Percentiles rank a stretch among this genome's conserved stretches.
These are phyloP conservation scores for Ogataea paraovalis DNA, from an alignment of 805 yeast species.

Conservation along the genomic window DNA sequence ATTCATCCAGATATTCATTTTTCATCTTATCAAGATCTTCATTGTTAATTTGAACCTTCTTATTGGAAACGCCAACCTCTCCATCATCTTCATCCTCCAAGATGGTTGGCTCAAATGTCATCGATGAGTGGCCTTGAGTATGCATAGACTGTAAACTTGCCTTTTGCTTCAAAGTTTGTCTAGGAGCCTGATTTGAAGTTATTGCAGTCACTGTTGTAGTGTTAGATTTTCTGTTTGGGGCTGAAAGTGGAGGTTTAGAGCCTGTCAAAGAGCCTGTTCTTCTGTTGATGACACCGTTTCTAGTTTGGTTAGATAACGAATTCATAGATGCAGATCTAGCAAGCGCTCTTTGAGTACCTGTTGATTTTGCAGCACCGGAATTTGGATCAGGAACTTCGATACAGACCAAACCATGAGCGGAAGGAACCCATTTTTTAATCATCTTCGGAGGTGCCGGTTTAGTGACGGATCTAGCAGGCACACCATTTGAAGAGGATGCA, in stretches of 20 bases:
- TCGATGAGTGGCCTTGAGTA: constrained; percentile 15
- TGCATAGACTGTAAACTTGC: constrained; percentile 22
- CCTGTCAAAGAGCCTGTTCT: constrained; percentile 20
- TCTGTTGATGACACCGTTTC: constrained; percentile 15
- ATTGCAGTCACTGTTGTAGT: not conserved
- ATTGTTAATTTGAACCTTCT: constrained; percentile 5
- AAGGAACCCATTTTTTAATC: constrained; percentile 69
- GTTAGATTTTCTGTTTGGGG: not conserved
- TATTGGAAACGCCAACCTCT: not conserved
- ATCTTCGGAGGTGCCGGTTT: constrained; percentile 34
- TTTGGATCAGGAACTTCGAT: constrained; percentile 58
- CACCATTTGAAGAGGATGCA: constrained; percentile 1
- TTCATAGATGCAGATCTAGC: constrained; percentile 24
- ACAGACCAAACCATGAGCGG: constrained; percentile 64
- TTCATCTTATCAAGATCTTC: constrained; percentile 23
- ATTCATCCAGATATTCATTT: constrained; percentile 22
- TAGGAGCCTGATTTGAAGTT: constrained; percentile 4
- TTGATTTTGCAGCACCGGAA: constrained; percentile 7
- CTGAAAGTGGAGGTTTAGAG: constrained; percentile 9
- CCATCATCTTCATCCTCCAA: constrained; percentile 20
- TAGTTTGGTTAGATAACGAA: constrained; percentile 15
- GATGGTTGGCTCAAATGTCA: constrained; percentile 20
- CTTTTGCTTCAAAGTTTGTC: constrained; percentile 13
- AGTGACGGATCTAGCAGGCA: not conserved
- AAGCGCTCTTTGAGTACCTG: constrained; percentile 11